Percentiles rank a stretch among this genome's conserved stretches.
Evolutionary conservation across 345 rosid genomes (phyloP).

Genomic region (Ricinus communis): DNA sequence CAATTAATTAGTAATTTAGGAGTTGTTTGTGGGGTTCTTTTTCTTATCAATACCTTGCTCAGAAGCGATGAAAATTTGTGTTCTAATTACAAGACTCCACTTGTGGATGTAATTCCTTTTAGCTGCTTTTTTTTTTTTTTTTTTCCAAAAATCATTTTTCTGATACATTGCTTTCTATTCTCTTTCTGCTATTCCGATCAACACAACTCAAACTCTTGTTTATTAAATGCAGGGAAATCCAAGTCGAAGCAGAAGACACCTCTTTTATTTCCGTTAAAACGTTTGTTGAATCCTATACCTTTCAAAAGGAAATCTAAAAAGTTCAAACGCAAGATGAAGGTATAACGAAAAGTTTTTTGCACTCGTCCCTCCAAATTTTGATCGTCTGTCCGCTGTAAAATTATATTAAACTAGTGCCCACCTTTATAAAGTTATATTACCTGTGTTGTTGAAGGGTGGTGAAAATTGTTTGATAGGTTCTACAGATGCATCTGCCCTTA

Average conservation of each 20-base stretch:
- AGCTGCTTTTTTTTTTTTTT: no score
- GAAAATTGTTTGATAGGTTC: slow-evolving; percentile 4
- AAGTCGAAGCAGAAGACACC: slow-evolving; percentile 31
- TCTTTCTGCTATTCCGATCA: neutral
- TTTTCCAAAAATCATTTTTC: neutral
- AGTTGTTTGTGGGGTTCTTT: neutral
- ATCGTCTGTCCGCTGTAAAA: neutral
- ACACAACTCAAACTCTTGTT: neutral
- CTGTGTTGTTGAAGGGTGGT: neutral
- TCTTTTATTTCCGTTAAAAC: slow-evolving; percentile 39
- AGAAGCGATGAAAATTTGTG: neutral
- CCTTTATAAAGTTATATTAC: no score
- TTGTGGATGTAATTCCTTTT: neutral
- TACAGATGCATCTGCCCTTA: neutral
- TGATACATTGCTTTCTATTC: neutral
- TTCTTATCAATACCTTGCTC: neutral
- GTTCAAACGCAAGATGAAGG: slow-evolving; percentile 11
- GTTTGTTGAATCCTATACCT: slow-evolving; percentile 37
- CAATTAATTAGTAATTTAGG: neutral
- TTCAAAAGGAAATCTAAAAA: slow-evolving; percentile 44
- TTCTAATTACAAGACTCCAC: neutral
- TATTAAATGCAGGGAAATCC: slow-evolving; percentile 39
- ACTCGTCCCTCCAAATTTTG: neutral
- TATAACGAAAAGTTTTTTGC: slow-evolving; percentile 4
- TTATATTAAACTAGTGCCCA: no score